Percentiles rank a stretch among this genome's conserved stretches.
These are phyloP conservation scores for Aspergillus hiratsukae DNA, from an alignment of 2,329 filamentous ascomycete genomes.

Conservation along the genomic window DNA sequence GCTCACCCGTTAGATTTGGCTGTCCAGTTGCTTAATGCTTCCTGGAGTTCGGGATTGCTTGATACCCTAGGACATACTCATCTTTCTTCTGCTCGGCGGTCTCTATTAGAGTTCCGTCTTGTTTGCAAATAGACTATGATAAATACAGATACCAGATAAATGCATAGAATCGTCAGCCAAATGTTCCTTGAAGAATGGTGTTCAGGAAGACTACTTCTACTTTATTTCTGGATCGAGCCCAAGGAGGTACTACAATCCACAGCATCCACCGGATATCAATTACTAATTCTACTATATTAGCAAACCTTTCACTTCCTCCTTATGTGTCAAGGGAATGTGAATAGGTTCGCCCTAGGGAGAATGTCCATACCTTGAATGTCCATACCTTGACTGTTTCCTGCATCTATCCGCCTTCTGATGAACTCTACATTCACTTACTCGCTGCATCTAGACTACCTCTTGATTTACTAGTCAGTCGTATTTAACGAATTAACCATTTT, in stretches of 20 bases:
- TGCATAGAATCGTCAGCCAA: neutral
- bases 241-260: neutral
- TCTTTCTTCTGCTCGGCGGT: conserved; percentile 8
- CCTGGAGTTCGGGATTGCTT: conserved; percentile 21
- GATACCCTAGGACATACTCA: conserved; percentile 22
- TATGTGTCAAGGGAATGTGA: neutral
- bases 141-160: conserved; percentile 1
- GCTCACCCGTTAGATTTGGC: conserved; percentile 3
- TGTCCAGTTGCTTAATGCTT: conserved; percentile 8
- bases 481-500: neutral
- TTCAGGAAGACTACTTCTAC: neutral
- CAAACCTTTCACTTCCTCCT: neutral
- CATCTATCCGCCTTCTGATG: conserved; percentile 4
- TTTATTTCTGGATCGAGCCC: neutral
- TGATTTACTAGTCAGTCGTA: neutral
- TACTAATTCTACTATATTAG: neutral
- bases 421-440: neutral
- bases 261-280: neutral
- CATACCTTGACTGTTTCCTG: conserved; percentile 2
- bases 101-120: neutral
- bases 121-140: conserved; percentile 10
- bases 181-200: neutral
- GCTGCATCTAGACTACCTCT: conserved; percentile 2
- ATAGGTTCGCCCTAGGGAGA: neutral
- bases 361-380: conserved; percentile 1